Evolutionary conservation across 2,329 filamentous ascomycete species (phyloP), one percentile per base, ranked within the genome.

Genomic region (Colletotrichum coccodes): DNA sequence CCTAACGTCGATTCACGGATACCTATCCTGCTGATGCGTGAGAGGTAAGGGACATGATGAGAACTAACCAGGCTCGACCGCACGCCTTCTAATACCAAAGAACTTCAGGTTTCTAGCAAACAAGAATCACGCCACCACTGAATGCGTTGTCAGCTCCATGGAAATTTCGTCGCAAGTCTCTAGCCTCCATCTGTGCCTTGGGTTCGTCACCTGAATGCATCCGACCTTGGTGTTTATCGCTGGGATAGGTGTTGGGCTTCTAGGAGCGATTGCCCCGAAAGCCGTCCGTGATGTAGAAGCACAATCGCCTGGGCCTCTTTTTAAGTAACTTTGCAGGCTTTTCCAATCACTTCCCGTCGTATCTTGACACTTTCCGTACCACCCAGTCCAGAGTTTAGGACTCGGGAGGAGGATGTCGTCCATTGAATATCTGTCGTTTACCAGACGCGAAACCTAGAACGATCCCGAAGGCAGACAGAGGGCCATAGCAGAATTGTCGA

Each of bases 341-440:
- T n/a, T n/a, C n/a, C n/a, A n/a, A n/a, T 9, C 3, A 7, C 4
- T 9, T 0, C 7, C 3, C 3, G 5, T 30, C 30, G 44, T 2
- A 8, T n/a, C 16, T n/a, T 28, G 8, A 28, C 6, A 6, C 16
- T n/a, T 21, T 38, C 16, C 23, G 23, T 9, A 1, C 34, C 4
- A 7, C 3, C 3, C n/a, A 40, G 26, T 16, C 8, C 18, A 11
- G 4, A 14, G 7, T 18, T 23, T 30, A 16, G 18, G n/a, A 30
- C 9, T 9, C 9, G 21, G 9, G 47, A 34, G 8, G 26, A 4
- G 28, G 5, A 47, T 9, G 14, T n/a, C 44, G 21, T 47, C 21
- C 9, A 28, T 12, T 26, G 23, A 23, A 6, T 47, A 11, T 23
- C 3, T 23, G 28, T 11, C n/a, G 23, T n/a, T 38, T 7, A 9